These are phyloP conservation scores for Orbilia oligospora DNA, from an alignment of 2,329 filamentous ascomycete genomes.

Conservation along the genomic window DNA sequence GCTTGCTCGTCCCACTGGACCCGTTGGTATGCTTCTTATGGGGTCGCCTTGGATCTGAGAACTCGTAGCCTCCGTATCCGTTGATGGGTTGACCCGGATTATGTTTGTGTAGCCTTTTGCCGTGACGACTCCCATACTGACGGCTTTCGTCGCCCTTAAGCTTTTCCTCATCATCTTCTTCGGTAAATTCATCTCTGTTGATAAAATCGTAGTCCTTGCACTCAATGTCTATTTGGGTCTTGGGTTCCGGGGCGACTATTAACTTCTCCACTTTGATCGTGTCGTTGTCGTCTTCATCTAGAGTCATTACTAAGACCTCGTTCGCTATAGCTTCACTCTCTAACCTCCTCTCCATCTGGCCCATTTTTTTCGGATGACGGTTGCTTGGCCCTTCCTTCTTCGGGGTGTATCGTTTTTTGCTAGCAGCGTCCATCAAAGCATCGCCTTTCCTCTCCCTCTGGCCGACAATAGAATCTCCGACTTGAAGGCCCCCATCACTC, in stretches of 20 bases:
- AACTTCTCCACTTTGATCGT: conserved; percentile 37
- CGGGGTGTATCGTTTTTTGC: conserved; percentile 41
- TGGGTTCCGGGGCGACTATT: neutral
- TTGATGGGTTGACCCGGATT: neutral
- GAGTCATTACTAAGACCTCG: conserved; percentile 23
- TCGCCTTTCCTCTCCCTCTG: conserved; percentile 43
- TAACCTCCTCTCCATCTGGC: conserved; percentile 44
- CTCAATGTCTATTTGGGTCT: conserved; percentile 20
- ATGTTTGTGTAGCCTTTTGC: conserved; percentile 53
- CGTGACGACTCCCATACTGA: conserved; percentile 11
- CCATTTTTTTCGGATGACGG: conserved; percentile 46
- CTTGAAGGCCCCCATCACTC: neutral
- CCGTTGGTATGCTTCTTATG: conserved; percentile 2
- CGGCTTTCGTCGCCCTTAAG: neutral
- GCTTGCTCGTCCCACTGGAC: neutral
- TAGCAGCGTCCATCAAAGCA: conserved; percentile 48
- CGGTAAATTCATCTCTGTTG: conserved; percentile 32
- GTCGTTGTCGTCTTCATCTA: conserved; percentile 42
- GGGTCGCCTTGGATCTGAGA: conserved; percentile 3
- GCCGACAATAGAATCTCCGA: conserved; percentile 3
- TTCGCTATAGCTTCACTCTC: conserved; percentile 39
- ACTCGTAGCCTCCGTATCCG: conserved; percentile 42
- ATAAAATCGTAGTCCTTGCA: conserved; percentile 53
- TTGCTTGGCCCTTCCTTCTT: conserved; percentile 49
- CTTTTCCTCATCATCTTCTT: conserved; percentile 31